These are phyloP conservation scores for Rostrohypoxylon terebratum DNA, from an alignment of 495 filamentous ascomycete species.

Conservation along the genomic window DNA sequence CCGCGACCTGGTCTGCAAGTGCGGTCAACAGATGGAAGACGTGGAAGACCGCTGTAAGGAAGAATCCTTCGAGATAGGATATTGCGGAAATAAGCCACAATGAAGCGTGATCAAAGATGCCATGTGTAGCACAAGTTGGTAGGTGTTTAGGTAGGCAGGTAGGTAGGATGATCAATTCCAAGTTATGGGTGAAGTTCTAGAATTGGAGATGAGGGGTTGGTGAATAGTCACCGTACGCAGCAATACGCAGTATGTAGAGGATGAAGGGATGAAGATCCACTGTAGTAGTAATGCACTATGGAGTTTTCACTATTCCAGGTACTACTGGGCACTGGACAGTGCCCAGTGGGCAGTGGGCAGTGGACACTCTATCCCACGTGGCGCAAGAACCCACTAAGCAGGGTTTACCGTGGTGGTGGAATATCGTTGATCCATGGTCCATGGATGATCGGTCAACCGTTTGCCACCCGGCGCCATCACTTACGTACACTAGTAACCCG, in stretches of 20 bases:
- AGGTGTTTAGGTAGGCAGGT: neutral
- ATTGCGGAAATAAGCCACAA: slow-evolving; percentile 6
- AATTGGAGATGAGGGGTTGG: neutral
- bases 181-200: neutral
- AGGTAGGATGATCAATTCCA: neutral
- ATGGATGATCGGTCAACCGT: too few species aligned
- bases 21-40: neutral
- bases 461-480: neutral
- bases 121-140: neutral
- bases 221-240: too few species aligned
- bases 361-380: slow-evolving; percentile 31
- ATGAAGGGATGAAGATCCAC: neutral
- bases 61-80: slow-evolving; percentile 1
- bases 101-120: neutral
- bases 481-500: neutral
- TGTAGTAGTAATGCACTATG: slow-evolving; percentile 3
- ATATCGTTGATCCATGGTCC: slow-evolving; percentile 19
- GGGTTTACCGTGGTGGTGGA: slow-evolving; percentile 10
- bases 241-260: too few species aligned
- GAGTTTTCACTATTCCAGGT: slow-evolving; percentile 3
- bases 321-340: too few species aligned
- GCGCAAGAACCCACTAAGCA: slow-evolving; percentile 1
- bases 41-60: neutral
- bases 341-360: too few species aligned
- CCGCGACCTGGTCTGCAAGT: neutral